A percentile compares a stretch with the other conserved stretches of the same genome.
Conservation (phyloP, 1,284 basidiomycete genomes). For the Ganoderma lingzhi region DNA sequence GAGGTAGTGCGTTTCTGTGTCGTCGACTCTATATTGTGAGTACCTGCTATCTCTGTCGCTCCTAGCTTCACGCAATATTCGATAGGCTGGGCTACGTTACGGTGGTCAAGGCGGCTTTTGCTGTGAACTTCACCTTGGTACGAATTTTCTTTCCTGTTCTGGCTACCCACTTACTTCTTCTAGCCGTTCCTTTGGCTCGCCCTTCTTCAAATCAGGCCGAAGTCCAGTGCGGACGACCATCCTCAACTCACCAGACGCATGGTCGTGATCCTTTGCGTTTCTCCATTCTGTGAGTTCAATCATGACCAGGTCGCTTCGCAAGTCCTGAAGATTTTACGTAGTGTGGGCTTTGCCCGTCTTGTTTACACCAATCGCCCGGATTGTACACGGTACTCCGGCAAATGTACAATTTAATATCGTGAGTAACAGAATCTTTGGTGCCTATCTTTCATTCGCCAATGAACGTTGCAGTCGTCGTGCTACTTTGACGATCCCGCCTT, state of each 20-base stretch:
- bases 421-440: constrained; percentile 7
- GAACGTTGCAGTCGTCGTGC: constrained; percentile 32
- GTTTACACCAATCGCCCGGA: constrained; percentile 27
- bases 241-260: constrained; percentile 31
- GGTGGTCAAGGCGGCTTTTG: constrained; percentile 38
- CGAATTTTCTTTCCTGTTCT: not conserved
- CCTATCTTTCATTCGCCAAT: not conserved
- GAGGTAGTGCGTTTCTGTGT: constrained; percentile 32
- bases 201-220: constrained; percentile 25
- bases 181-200: constrained; percentile 37
- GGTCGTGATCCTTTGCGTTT: constrained; percentile 29
- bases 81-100: constrained; percentile 36
- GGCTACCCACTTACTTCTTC: not conserved
- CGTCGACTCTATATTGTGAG: constrained; percentile 35
- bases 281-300: constrained; percentile 35
- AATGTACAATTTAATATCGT: constrained; percentile 24
- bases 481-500: constrained; percentile 30
- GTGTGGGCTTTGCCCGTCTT: constrained; percentile 39
- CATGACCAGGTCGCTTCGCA: not conserved
- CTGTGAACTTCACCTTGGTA: constrained; percentile 40
- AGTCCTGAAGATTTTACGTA: constrained; percentile 13
- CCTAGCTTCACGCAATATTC: not conserved
- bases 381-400: constrained; percentile 19
- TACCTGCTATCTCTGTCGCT: not conserved
- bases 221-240: constrained; percentile 29